These are phyloP conservation scores for Licmophora abbreviata DNA, from an alignment of 108 stramenopile genomes.

Conservation along the genomic window DNA sequence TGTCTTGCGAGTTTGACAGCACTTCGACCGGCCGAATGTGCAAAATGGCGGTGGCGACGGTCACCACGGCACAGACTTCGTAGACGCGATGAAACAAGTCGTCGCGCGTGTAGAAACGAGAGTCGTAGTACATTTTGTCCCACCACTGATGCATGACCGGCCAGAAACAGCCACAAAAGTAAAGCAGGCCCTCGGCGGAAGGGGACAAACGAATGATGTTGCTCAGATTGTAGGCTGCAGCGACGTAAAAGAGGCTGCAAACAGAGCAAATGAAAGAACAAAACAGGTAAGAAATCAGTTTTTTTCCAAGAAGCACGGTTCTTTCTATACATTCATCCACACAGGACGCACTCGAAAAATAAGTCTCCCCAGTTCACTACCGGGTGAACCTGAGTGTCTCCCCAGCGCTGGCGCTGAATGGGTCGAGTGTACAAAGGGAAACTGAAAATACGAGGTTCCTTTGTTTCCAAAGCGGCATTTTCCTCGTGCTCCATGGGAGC, in stretches of 20 bases:
- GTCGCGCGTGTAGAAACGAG: conserved; percentile 15
- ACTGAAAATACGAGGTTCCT: no score
- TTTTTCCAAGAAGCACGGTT: no score
- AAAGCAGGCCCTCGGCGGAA: conserved; percentile 26
- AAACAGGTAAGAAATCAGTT: no score
- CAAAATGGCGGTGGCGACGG: conserved; percentile 11
- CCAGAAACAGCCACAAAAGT: conserved; percentile 25
- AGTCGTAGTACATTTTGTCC: conserved; percentile 14
- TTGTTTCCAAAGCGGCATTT: no score
- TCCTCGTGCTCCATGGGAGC: no score
- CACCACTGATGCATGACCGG: conserved; percentile 21
- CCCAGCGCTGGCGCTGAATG: conserved; percentile 4
- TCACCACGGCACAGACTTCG: conserved; percentile 6
- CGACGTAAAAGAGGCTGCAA: conserved; percentile 37
- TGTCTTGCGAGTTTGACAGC: conserved; percentile 8
- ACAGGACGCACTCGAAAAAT: conserved; percentile 33
- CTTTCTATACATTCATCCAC: conserved; percentile 16
- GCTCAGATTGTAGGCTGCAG: conserved; percentile 44
- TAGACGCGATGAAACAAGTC: conserved; percentile 25
- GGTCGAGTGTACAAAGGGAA: conserved; percentile 1
- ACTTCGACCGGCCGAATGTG: conserved; percentile 31
- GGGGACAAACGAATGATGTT: conserved; percentile 16
- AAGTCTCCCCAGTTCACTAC: conserved; percentile 35
- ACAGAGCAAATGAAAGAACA: no score
- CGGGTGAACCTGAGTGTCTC: conserved; percentile 4